A percentile compares a stretch with the other conserved stretches of the same genome.
phyloP scores from a whole-genome alignment of 148 eudicot species.

The Cornus controversa region DNA sequence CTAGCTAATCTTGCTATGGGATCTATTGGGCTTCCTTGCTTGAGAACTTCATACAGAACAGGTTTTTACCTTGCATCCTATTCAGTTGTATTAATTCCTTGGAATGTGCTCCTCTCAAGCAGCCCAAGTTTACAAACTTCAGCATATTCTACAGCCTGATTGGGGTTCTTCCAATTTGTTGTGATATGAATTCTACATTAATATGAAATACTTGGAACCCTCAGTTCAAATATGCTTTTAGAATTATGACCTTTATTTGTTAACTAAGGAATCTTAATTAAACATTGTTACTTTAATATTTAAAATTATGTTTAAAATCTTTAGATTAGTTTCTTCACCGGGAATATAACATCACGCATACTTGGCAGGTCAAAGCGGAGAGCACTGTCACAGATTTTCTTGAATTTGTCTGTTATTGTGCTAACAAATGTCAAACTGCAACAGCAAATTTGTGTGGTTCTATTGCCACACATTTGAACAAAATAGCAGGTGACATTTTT shows the following conservation, averaged over 20 bases:
- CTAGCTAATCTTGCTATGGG: neutral
- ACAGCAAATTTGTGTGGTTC: conserved; percentile 29
- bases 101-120: neutral
- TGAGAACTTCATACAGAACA: too few species aligned
- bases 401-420: conserved; percentile 59
- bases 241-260: neutral
- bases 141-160: neutral
- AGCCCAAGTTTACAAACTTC: neutral
- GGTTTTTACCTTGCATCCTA: neutral
- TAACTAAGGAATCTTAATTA: neutral
- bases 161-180: neutral
- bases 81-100: neutral
- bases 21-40: too few species aligned
- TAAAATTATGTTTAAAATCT: neutral
- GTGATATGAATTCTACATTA: neutral
- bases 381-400: conserved; percentile 44
- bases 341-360: neutral
- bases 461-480: conserved; percentile 44
- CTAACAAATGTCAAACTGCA: conserved; percentile 55
- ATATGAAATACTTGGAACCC: neutral
- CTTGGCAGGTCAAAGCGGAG: conserved; percentile 48
- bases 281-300: neutral
- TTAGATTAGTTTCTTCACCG: neutral
- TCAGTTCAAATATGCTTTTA: neutral
- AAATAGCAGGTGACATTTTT: conserved; percentile 38